Percentiles rank a stretch among this genome's conserved stretches.
These are phyloP conservation scores for Hawksworthiomyces lignivorus DNA, from an alignment of 2,329 filamentous ascomycete genomes.

Conservation along the genomic window DNA sequence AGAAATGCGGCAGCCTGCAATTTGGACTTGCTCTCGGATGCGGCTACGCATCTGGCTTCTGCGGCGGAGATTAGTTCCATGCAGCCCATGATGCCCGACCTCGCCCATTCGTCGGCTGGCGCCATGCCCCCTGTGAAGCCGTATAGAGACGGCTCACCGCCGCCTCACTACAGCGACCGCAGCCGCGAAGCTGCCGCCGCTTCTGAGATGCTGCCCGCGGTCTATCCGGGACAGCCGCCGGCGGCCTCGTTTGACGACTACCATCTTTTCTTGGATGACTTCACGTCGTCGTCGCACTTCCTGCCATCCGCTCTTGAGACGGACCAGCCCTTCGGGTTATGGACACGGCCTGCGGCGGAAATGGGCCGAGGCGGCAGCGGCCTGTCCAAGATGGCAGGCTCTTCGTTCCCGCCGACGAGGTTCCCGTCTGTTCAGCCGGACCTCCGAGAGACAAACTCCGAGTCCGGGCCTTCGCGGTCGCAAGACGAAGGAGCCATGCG, in stretches of 20 bases:
- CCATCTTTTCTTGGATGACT: slow-evolving; percentile 52
- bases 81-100: slow-evolving; percentile 40
- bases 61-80: slow-evolving; percentile 48
- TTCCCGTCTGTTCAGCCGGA: slow-evolving; percentile 49
- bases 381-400: slow-evolving; percentile 37
- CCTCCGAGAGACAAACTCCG: slow-evolving; percentile 33
- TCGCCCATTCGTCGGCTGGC: slow-evolving; percentile 31
- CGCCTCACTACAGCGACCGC: slow-evolving; percentile 36
- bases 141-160: slow-evolving; percentile 43
- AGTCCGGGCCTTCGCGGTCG: slow-evolving; percentile 24
- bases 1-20: slow-evolving; percentile 44
- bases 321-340: slow-evolving; percentile 44
- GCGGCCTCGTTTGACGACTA: slow-evolving; percentile 45
- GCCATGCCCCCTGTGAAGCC: slow-evolving; percentile 37
- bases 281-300: slow-evolving; percentile 45
- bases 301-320: slow-evolving; percentile 47
- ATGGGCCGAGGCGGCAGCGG: slow-evolving; percentile 26
- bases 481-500: slow-evolving; percentile 34
- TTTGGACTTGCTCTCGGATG: slow-evolving; percentile 51
- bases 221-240: slow-evolving; percentile 31
- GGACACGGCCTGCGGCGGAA: slow-evolving; percentile 37
- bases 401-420: slow-evolving; percentile 46
- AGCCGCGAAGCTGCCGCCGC: slow-evolving; percentile 33
- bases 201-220: slow-evolving; percentile 32
- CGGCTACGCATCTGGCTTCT: slow-evolving; percentile 44